phyloP scores from a whole-genome alignment of 441 rosid species.

The Brassica hybrid region DNA sequence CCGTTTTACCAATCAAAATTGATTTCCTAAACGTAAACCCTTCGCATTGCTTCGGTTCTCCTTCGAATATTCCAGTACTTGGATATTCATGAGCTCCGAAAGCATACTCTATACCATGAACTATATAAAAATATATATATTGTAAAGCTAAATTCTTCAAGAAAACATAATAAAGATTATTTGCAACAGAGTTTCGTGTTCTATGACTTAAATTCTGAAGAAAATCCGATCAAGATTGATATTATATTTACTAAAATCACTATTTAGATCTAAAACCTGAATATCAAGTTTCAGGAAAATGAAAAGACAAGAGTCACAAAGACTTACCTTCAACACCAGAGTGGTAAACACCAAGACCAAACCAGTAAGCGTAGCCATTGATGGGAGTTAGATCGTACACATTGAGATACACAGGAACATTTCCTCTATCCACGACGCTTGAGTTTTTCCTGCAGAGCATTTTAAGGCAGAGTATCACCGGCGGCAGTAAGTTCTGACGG shows the following conservation, averaged over 20 bases:
- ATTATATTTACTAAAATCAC: background rate
- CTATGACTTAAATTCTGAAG: background rate
- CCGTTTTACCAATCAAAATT: constrained; percentile 87
- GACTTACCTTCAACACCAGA: constrained; percentile 95
- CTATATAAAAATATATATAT: no score
- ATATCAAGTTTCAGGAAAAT: background rate
- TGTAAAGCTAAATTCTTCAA: background rate
- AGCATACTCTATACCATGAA: constrained; percentile 93
- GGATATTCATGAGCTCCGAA: constrained; percentile 96
- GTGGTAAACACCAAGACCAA: constrained; percentile 96
- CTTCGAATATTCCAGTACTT: constrained; percentile 93
- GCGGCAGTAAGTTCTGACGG: constrained; percentile 27
- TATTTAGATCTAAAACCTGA: constrained; percentile 28
- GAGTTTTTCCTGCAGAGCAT: constrained; percentile 75
- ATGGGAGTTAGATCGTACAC: constrained; percentile 95
- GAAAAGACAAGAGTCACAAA: background rate
- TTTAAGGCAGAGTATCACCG: constrained; percentile 31
- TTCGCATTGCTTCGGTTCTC: constrained; percentile 84
- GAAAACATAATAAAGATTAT: background rate
- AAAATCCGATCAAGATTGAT: constrained; percentile 28
- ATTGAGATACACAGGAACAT: constrained; percentile 86
- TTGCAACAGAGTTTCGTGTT: no score
- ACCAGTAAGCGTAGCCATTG: constrained; percentile 96
- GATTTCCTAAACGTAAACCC: constrained; percentile 89
- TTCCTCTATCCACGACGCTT: constrained; percentile 62